Evolutionary conservation across 2,329 filamentous ascomycete genomes (phyloP), one percentile per base, ranked within the genome.

Genomic region (Nemania serpens): DNA sequence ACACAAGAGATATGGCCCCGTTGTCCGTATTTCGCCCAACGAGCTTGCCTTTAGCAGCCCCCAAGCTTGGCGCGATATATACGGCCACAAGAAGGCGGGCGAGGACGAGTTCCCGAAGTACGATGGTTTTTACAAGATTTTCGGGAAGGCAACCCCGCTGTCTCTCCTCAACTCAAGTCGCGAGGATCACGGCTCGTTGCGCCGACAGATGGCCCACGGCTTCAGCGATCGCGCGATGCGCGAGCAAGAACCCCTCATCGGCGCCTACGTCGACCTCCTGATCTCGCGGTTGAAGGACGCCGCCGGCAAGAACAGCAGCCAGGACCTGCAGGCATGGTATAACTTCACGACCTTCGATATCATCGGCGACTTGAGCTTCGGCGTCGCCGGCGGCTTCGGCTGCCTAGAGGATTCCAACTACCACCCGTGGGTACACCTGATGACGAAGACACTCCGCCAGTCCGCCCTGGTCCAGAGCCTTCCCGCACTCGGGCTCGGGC

Each of bases 281-380:
- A 66, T 77, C 13, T 42, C 58, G 49, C 59, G 68, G 45, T 39
- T 77, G 47, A 65, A 47, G 10, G 66, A 65, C 4, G 22, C 54
- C 6, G 42, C 20, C 10, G 6, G 52, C 54, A 48, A 18, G 13
- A 46, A 51, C 3, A 55, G 22, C 33, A 20, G 29, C 12, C 62
- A 63, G 39, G 70, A 74, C 47, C 70, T 79, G 67, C 70, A 67
- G 13, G 69, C 75, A 54, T 79, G 77, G 76, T 75, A 69, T 62
- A 77, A 77, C 61, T 77, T 70, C 63, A 65, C 74, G 1, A 75
- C 77, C 11, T 79, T 80, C 64, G 78, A 79, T 66, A 69, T 79
- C 42, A 75, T 79, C 55, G 78, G 78, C 20, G 79, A 82, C 63
- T 73, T 83, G 11, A 75, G 78, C 1, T 82, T 82, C 65, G 79